Conservation (phyloP, 495 filamentous ascomycete species). For the Talaromyces adpressus region DNA sequence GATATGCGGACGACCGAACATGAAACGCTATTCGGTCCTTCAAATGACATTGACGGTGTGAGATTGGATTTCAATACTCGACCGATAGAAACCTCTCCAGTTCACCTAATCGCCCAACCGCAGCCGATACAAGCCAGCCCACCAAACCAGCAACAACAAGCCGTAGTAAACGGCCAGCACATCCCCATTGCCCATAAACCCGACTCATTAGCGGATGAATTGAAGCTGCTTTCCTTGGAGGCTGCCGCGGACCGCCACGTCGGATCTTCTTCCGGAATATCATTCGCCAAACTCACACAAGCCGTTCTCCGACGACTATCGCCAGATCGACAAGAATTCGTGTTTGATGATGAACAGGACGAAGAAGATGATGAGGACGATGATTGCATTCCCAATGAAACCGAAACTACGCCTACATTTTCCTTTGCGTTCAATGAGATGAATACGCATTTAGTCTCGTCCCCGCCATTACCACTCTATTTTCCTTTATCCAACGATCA, state of each 20-base stretch:
- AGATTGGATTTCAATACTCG: background rate
- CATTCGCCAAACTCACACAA: conserved; percentile 32
- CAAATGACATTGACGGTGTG: background rate
- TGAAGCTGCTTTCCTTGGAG: conserved; percentile 28
- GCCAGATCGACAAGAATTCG: conserved; percentile 35
- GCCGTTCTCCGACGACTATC: conserved; percentile 37
- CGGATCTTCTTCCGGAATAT: conserved; percentile 30
- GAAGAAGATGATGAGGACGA: conserved; percentile 9
- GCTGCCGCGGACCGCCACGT: conserved; percentile 32
- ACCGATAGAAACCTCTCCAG: background rate
- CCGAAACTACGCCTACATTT: conserved; percentile 11
- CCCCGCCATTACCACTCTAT: conserved; percentile 14
- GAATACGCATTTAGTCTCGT: conserved; percentile 12
- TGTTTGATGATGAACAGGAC: conserved; percentile 20
- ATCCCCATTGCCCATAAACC: conserved; percentile 5
- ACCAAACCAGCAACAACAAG: background rate
- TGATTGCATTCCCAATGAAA: conserved; percentile 2
- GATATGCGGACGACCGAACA: background rate
- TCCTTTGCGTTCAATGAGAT: conserved; percentile 13
- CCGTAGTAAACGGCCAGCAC: background rate
- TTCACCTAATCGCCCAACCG: background rate
- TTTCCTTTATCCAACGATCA: conserved; percentile 6
- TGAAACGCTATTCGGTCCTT: background rate
- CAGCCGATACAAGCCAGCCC: background rate
- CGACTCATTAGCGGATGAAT: conserved; percentile 22